Percentiles rank a stretch among this genome's conserved stretches.
These are phyloP conservation scores for Drosera capensis DNA, from an alignment of 148 eudicot genomes.

Conservation along the genomic window DNA sequence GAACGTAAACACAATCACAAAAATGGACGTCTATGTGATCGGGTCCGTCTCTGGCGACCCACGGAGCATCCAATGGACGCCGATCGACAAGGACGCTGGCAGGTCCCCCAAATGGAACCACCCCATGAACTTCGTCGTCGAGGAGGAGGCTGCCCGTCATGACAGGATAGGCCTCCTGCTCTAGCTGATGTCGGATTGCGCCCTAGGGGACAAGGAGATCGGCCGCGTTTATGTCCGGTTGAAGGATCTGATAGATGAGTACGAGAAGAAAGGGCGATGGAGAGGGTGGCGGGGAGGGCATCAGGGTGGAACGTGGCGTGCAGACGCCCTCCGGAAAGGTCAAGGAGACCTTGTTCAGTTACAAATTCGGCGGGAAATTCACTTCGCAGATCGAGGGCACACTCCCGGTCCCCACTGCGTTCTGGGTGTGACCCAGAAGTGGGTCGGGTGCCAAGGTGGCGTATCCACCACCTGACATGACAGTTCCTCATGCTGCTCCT, in stretches of 20 bases:
- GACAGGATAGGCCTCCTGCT: slow-evolving; percentile 25
- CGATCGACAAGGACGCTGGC: slow-evolving; percentile 36
- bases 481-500: neutral
- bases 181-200: slow-evolving; percentile 29
- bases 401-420: slow-evolving; percentile 8
- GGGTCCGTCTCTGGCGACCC: slow-evolving; percentile 37
- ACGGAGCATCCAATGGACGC: slow-evolving; percentile 20
- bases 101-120: slow-evolving; percentile 40
- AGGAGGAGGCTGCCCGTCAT: slow-evolving; percentile 23
- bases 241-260: slow-evolving; percentile 22
- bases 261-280: too few species aligned
- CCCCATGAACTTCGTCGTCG: slow-evolving; percentile 32
- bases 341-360: slow-evolving; percentile 30
- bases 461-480: neutral
- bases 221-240: slow-evolving; percentile 53
- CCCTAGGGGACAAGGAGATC: slow-evolving; percentile 43
- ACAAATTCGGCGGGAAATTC: slow-evolving; percentile 34
- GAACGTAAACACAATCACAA: slow-evolving; percentile 33
- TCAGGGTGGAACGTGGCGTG: slow-evolving; percentile 9
- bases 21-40: slow-evolving; percentile 54
- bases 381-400: slow-evolving; percentile 4
- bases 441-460: neutral
- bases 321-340: slow-evolving; percentile 21
- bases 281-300: neutral
- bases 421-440: too few species aligned